Percentiles rank a stretch among this genome's conserved stretches.
Evolutionary conservation across 345 rosid genomes (phyloP).

Genomic region (Salix caprea): DNA sequence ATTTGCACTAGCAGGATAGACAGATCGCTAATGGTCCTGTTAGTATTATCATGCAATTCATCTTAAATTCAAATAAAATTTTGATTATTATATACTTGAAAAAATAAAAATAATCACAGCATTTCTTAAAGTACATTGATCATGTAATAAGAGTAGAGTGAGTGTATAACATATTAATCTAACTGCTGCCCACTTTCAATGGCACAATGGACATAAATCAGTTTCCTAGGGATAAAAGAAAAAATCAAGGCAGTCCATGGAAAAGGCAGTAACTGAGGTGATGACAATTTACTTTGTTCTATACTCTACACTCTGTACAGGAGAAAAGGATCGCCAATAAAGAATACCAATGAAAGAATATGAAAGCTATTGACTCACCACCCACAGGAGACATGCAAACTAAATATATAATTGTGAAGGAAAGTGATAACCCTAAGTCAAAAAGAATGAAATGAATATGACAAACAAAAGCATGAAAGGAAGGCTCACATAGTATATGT

Average conservation of each 20-base stretch:
- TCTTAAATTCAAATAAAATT: too few species aligned
- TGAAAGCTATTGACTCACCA: slow-evolving; percentile 15
- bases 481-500: slow-evolving; percentile 32
- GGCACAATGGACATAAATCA: background rate
- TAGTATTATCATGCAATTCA: too few species aligned
- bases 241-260: background rate
- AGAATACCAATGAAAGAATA: slow-evolving; percentile 36
- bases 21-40: too few species aligned
- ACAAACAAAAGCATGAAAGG: background rate
- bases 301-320: slow-evolving; percentile 26
- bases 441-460: slow-evolving; percentile 49
- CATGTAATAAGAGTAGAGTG: background rate
- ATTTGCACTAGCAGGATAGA: too few species aligned
- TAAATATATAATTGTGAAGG: background rate
- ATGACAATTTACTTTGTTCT: background rate
- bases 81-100: too few species aligned
- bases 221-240: background rate
- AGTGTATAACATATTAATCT: background rate
- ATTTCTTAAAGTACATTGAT: too few species aligned
- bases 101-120: too few species aligned
- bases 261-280: background rate
- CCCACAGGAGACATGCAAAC: slow-evolving; percentile 5
- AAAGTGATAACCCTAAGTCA: slow-evolving; percentile 2
- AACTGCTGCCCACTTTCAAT: background rate
- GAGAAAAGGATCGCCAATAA: background rate